Base-by-base conservation (phyloP, 1,139 yeast species). In the Fermentozyma sake region DNA sequence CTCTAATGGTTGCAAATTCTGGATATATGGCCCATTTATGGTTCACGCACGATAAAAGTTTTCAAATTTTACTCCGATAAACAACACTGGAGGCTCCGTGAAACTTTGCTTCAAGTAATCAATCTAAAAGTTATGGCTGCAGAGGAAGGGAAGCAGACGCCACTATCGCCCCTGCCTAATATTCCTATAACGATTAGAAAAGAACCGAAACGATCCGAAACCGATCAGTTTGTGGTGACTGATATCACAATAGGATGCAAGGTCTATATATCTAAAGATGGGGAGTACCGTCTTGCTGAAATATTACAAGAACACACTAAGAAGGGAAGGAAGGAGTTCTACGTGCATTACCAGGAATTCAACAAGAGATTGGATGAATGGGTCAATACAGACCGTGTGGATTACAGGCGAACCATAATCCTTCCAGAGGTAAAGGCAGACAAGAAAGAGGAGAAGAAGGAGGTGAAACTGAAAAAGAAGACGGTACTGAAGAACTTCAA, bases 301-400 rank as follows among this genome's bases (percentile, higher is more conserved):
- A 76, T 91, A 22, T 63, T 93, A 27, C 89, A 91, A 20, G 72
- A 76, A 28, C 89, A 84, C 41, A 56, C 72, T 27, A 76, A 85
- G 45, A 82, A 86, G 51, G 87, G 91, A 5, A 74, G 81, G 33
- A 74, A 78, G 20, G 85, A 76, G 37, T 89, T 80, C 54, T 91
- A 93, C 53, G 96, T 91, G 15, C 99, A 91, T 56, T 91, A 87
- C 56, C 86, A 79, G 33, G 96, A 89, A 44, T 91, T 81, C 63
- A 91, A 91, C 61, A 91, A 91, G 41, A 50, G 73, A 33, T 68
- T 91, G 44, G 99, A 91, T 60, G 98, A 91, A 53, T 91, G 97
- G 97, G 76, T 91, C 5, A 65, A 72, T 10, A 67, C 74, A 5
- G 79, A 76, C 18, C 67, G 94, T 30, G 76, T 91, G 7, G 87